These are phyloP conservation scores for Pezicula radicicola DNA, from an alignment of 2,329 filamentous ascomycete species.

Conservation along the genomic window DNA sequence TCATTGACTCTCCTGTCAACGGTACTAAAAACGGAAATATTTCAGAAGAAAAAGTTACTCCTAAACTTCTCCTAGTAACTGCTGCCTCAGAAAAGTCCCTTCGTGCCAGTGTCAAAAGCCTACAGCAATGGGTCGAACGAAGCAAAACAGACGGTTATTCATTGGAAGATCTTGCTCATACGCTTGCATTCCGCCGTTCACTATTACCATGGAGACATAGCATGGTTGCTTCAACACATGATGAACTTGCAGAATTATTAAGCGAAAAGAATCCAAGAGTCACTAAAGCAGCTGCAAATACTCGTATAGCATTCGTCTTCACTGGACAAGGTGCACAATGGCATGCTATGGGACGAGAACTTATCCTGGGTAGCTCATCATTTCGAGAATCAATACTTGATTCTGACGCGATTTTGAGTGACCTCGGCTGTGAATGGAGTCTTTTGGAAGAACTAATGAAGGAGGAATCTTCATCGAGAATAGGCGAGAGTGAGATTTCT, in stretches of 20 bases:
- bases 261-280: background rate
- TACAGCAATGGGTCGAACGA: background rate
- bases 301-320: constrained; percentile 4
- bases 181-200: constrained; percentile 5
- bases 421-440: constrained; percentile 7
- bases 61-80: background rate
- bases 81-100: constrained; percentile 2
- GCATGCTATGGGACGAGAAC: constrained; percentile 9
- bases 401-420: constrained; percentile 4
- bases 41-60: background rate
- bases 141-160: background rate
- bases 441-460: constrained; percentile 16
- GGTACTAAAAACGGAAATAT: background rate
- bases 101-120: constrained; percentile 1
- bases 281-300: background rate
- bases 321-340: constrained; percentile 14
- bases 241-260: constrained; percentile 2
- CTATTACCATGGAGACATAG: constrained; percentile 4
- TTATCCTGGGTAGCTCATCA: constrained; percentile 4
- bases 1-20: background rate
- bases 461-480: constrained; percentile 13
- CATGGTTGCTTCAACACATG: constrained; percentile 2
- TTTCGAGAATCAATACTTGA: constrained; percentile 1
- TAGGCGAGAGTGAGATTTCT: constrained; percentile 19
- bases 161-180: constrained; percentile 4